Evolutionary conservation across 257 asterid genomes (phyloP).

Genomic region (Echium plantagineum): DNA sequence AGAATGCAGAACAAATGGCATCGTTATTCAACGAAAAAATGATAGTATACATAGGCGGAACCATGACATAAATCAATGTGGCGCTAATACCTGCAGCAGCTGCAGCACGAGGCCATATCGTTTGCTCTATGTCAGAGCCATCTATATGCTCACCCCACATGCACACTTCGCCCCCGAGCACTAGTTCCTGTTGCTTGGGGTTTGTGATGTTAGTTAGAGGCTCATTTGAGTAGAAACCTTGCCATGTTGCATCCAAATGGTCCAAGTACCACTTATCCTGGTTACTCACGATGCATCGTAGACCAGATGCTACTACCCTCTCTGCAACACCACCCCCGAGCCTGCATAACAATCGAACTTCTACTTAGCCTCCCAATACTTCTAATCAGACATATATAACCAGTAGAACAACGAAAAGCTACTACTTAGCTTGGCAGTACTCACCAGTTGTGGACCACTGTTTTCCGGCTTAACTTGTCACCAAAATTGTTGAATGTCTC

Average conservation of each 20-base stretch:
- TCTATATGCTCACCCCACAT: conserved; percentile 78
- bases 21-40: too few species aligned
- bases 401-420: too few species aligned
- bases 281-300: conserved; percentile 88
- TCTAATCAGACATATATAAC: background rate
- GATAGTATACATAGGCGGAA: too few species aligned
- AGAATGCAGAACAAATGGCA: too few species aligned
- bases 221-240: conserved; percentile 68
- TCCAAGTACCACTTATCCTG: conserved; percentile 94
- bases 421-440: conserved; percentile 1
- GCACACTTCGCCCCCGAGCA: conserved; percentile 90
- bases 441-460: conserved; percentile 85
- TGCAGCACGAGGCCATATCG: conserved; percentile 95
- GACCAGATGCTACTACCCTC: conserved; percentile 54
- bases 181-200: conserved; percentile 50
- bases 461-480: conserved; percentile 64
- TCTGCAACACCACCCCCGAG: conserved; percentile 76
- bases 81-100: conserved; percentile 78
- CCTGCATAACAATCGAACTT: conserved; percentile 26
- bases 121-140: conserved; percentile 72
- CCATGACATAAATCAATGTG: too few species aligned
- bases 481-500: conserved; percentile 93
- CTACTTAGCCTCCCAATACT: too few species aligned
- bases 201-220: conserved; percentile 69
- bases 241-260: conserved; percentile 71